Conservation (phyloP, 2,329 filamentous ascomycete genomes). For the Xylaria multiplex region DNA sequence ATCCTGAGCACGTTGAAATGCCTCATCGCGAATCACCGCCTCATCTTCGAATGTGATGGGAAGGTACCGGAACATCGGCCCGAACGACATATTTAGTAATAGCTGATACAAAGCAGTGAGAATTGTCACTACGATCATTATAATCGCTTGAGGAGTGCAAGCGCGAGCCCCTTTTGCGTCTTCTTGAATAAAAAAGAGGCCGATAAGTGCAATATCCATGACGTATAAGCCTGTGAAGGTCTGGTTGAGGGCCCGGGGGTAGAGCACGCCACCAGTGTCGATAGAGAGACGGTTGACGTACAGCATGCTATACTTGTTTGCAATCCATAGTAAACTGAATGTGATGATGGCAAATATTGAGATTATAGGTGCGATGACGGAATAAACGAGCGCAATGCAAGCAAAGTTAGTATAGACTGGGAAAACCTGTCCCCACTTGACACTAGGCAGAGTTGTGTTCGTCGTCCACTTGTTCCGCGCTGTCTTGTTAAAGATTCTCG, state of each 20-base stretch:
- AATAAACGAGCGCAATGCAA: slow-evolving; percentile 90
- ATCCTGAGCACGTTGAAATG: slow-evolving; percentile 83
- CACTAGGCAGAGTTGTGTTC: slow-evolving; percentile 78
- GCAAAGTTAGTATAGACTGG: slow-evolving; percentile 97
- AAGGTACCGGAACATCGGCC: slow-evolving; percentile 85
- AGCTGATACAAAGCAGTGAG: slow-evolving; percentile 82
- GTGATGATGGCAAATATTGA: slow-evolving; percentile 93
- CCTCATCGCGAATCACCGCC: slow-evolving; percentile 88
- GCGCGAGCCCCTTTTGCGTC: slow-evolving; percentile 63
- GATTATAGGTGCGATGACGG: slow-evolving; percentile 88
- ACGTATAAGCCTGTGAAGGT: slow-evolving; percentile 95
- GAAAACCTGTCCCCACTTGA: slow-evolving; percentile 94
- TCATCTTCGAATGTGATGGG: slow-evolving; percentile 97
- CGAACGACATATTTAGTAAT: slow-evolving; percentile 83
- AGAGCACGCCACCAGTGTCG: slow-evolving; percentile 92
- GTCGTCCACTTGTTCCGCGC: slow-evolving; percentile 83
- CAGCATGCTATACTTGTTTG: slow-evolving; percentile 95
- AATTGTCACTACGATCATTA: slow-evolving; percentile 80
- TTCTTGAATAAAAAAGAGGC: slow-evolving; percentile 83
- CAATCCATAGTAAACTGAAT: slow-evolving; percentile 90
- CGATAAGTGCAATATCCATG: slow-evolving; percentile 90
- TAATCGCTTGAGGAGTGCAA: slow-evolving; percentile 80
- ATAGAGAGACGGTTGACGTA: slow-evolving; percentile 91
- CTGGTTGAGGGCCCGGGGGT: slow-evolving; percentile 92
- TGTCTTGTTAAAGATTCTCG: slow-evolving; percentile 84